Base-by-base conservation (phyloP, 78 protist genomes). In the Diacronema lutheri region DNA sequence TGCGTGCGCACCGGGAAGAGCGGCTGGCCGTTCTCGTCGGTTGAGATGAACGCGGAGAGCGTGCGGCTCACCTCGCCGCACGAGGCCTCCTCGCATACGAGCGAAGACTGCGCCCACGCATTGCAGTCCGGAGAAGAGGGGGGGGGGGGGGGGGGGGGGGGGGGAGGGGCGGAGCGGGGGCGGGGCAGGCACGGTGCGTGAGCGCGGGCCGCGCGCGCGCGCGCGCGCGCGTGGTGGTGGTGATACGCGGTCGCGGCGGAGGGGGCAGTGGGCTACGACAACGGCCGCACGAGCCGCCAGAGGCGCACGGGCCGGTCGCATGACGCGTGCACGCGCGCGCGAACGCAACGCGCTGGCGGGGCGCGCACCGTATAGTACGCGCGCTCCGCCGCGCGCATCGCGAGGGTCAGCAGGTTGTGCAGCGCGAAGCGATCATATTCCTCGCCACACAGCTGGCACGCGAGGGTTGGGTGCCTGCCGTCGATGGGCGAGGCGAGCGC, bases 1-100 rank as follows among this genome's bases (percentile, higher is more conserved):
- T 7, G 50, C 50, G 50, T 7, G 50, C 50, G 50, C 7, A 44
- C 50, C 20, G 77, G 77, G 77, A 69, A 69, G 77, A 38, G 56
- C 4, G 77, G 77, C 26, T 9, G 46, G 26, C 77, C 77, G 19
- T 44, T 46, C 37, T 69, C 77, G 50, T 69, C 77, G 21, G 20
- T 16, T 6, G 77, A 9, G 31, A 69, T 13, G 77, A 40, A 46
- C 77, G 77, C 38, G 41, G 77, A 69, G 50, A 69, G 44, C 12
- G n/a, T 0, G 35, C 55, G 46, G 14, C 56, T 10, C 26, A 1
- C 5, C 29, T 69, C 77, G 29, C 77, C 23, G 77, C 77, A 69
- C 33, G 77, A 69, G 31, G 56, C 41, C 77, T 69, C 77, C 29
- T 69, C 77, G 77, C 77, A 69, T 31, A 33, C 41, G 19, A 69